phyloP scores from a whole-genome alignment of 352 stramenopile genomes.

The Phytopythium cucurbitacearum region DNA sequence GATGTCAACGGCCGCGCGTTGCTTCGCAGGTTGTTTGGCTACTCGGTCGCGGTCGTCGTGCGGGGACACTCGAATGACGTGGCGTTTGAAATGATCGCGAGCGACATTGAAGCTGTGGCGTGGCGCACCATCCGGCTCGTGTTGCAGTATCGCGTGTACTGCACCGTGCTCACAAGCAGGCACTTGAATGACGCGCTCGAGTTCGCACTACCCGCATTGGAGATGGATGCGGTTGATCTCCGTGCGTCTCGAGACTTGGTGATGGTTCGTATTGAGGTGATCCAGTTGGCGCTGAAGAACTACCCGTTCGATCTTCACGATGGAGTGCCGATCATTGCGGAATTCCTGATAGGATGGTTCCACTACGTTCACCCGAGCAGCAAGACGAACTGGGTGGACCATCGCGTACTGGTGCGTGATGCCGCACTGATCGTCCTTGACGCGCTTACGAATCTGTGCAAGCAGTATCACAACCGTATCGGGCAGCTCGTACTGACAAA shows the following conservation, averaged over 20 bases:
- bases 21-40: conserved; percentile 51
- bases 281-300: conserved; percentile 48
- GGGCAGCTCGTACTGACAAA: conserved; percentile 34
- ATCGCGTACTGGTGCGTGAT: conserved; percentile 11
- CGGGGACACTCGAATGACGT: conserved; percentile 18
- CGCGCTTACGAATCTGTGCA: conserved; percentile 42
- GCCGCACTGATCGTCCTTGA: conserved; percentile 46
- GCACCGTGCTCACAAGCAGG: conserved; percentile 43
- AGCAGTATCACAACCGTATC: conserved; percentile 35
- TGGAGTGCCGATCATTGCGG: conserved; percentile 33
- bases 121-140: conserved; percentile 61
- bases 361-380: conserved; percentile 16
- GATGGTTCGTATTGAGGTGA: conserved; percentile 26
- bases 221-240: conserved; percentile 14
- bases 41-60: conserved; percentile 44
- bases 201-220: conserved; percentile 45
- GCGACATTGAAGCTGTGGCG: conserved; percentile 56
- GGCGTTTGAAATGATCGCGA: conserved; percentile 19
- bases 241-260: conserved; percentile 14
- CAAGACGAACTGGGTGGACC: conserved; percentile 10
- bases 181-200: conserved; percentile 55
- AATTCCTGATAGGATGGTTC: conserved; percentile 56
- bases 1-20: conserved; percentile 68
- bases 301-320: conserved; percentile 54
- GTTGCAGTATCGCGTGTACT: conserved; percentile 64